Percentiles rank a stretch among this genome's conserved stretches.
phyloP scores from a whole-genome alignment of 1,139 yeast species.

The Lodderomyces margitis region DNA sequence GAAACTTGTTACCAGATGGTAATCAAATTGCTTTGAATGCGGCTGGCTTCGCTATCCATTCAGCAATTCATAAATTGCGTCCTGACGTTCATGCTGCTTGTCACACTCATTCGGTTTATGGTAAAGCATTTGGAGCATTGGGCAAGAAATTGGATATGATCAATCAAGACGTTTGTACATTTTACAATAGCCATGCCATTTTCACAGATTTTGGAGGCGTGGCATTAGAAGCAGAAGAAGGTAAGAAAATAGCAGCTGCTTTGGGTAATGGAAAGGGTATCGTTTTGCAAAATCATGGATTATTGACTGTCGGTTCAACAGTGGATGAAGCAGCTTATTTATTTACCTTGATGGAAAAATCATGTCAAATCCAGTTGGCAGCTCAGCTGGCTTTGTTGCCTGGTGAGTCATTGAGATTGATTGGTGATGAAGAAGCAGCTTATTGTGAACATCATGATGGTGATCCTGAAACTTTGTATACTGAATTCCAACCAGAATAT shows the following conservation, averaged over 20 bases:
- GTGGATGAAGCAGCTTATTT: conserved; percentile 83
- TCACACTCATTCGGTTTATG: conserved; percentile 73
- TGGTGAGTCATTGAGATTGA: conserved; percentile 28
- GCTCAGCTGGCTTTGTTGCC: conserved; percentile 61
- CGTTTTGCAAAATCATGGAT: conserved; percentile 76
- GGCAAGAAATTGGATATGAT: conserved; percentile 75
- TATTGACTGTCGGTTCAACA: conserved; percentile 71
- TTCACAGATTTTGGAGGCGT: conserved; percentile 76
- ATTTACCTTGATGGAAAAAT: conserved; percentile 64
- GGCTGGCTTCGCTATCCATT: conserved; percentile 81
- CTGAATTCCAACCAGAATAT: conserved; percentile 65
- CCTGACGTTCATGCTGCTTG: conserved; percentile 83
- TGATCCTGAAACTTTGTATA: conserved; percentile 66
- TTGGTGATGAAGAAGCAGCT: conserved; percentile 67
- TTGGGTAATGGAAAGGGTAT: conserved; percentile 62
- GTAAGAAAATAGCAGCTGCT: conserved; percentile 62
- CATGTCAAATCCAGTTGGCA: conserved; percentile 69
- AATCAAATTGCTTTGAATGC: conserved; percentile 66
- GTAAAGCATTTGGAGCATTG: conserved; percentile 72
- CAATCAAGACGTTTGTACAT: conserved; percentile 72
- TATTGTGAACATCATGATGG: conserved; percentile 61
- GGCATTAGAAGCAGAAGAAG: conserved; percentile 73
- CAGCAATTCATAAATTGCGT: conserved; percentile 71
- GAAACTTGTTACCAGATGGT: conserved; percentile 65
- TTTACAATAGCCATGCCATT: conserved; percentile 66